Evolutionary conservation across 352 stramenopile genomes (phyloP).

Genomic region (Pythium phragmitis): DNA sequence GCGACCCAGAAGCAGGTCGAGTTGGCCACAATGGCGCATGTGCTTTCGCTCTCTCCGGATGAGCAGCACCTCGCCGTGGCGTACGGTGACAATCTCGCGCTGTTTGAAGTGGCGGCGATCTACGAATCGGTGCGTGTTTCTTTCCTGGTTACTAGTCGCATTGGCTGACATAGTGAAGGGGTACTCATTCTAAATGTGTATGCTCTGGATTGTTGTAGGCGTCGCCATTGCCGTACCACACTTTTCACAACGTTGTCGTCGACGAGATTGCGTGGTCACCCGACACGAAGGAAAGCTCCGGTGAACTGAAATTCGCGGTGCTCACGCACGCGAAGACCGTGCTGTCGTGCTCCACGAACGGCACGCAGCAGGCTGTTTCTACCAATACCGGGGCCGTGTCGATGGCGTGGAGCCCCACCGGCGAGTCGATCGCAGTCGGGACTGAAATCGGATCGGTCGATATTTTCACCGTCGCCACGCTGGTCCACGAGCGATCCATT

Average conservation of each 20-base stretch:
- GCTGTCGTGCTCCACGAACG: conserved; percentile 40
- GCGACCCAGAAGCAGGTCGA: conserved; percentile 35
- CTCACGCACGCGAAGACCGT: conserved; percentile 43
- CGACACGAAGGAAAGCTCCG: conserved; percentile 18
- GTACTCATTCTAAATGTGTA: neutral
- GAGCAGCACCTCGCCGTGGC: conserved; percentile 52
- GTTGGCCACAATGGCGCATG: conserved; percentile 43
- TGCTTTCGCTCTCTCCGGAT: conserved; percentile 51
- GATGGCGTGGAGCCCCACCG: conserved; percentile 49
- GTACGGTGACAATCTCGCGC: conserved; percentile 41
- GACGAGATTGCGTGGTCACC: conserved; percentile 57
- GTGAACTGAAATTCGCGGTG: conserved; percentile 31
- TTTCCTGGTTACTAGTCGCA: neutral
- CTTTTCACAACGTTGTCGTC: conserved; percentile 34
- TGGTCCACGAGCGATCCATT: conserved; percentile 38
- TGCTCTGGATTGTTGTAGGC: conserved; percentile 22
- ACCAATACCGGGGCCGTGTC: conserved; percentile 12
- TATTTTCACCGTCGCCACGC: conserved; percentile 33
- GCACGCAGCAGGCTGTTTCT: conserved; percentile 24
- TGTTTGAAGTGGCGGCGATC: conserved; percentile 64
- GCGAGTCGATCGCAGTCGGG: conserved; percentile 46
- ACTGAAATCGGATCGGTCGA: conserved; percentile 34
- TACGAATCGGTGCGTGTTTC: conserved; percentile 39
- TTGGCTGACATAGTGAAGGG: neutral
- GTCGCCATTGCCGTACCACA: conserved; percentile 35